A percentile compares a stretch with the other conserved stretches of the same genome.
phyloP scores from a whole-genome alignment of 257 asterid genomes.

The Ilex aquifolium region DNA sequence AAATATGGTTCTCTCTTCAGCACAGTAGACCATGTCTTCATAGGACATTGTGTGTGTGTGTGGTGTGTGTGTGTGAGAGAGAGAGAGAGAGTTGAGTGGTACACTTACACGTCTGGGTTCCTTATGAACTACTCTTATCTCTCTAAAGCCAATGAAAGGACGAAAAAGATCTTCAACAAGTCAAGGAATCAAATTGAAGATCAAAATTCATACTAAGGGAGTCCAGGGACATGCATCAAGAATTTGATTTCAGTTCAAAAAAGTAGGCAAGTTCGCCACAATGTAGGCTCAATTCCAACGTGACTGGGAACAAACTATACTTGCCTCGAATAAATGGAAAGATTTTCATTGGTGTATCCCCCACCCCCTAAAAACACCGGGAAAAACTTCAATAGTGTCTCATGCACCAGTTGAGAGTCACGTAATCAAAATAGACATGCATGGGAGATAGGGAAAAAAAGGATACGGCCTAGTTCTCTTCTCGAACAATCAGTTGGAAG shows the following conservation, averaged over 20 bases:
- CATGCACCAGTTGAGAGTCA: neutral
- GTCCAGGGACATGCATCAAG: neutral
- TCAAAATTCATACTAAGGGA: neutral
- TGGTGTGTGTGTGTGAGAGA: no score
- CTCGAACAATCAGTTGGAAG: constrained; percentile 78
- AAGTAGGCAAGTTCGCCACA: neutral
- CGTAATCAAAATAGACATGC: constrained; percentile 4
- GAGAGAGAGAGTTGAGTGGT: neutral
- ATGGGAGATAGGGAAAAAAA: constrained; percentile 7
- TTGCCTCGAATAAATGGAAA: neutral
- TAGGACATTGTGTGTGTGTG: neutral
- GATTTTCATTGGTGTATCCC: neutral
- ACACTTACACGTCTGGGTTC: constrained; percentile 70
- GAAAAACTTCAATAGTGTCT: neutral
- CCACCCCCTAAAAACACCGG: neutral
- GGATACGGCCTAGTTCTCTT: constrained; percentile 89
- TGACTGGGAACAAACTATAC: neutral
- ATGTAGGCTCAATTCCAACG: neutral
- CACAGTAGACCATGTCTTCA: neutral
- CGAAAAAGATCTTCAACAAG: constrained; percentile 62
- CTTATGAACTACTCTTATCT: constrained; percentile 67
- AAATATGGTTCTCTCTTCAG: no score
- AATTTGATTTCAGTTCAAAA: neutral
- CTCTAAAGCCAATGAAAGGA: constrained; percentile 74
- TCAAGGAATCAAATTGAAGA: constrained; percentile 31